phyloP scores from a whole-genome alignment of 768 basidiomycete species.

The Leucocoprinus birnbaumii region DNA sequence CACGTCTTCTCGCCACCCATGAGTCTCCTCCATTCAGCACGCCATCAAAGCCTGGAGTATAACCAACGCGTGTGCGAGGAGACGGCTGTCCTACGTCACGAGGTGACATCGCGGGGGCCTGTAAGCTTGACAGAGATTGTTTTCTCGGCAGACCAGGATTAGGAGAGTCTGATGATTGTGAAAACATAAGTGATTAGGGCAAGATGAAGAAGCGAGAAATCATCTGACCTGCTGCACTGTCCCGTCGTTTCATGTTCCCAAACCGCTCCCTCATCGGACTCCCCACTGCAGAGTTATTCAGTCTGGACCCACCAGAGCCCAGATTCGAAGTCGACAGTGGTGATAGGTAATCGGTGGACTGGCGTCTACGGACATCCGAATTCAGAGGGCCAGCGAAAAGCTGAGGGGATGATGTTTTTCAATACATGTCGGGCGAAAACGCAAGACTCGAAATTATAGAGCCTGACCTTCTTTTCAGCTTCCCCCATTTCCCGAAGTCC shows the following conservation, averaged over 20 bases:
- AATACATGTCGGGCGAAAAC: conserved; percentile 22
- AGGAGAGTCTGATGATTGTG: conserved; percentile 48
- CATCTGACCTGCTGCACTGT: conserved; percentile 57
- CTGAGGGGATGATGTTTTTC: conserved; percentile 31
- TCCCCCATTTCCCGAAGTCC: conserved; percentile 79
- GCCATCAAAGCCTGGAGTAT: conserved; percentile 68
- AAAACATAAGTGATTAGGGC: conserved; percentile 15
- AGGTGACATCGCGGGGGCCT: conserved; percentile 50
- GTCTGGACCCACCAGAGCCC: conserved; percentile 55
- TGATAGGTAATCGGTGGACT: conserved; percentile 71
- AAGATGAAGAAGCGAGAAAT: conserved; percentile 10
- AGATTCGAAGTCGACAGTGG: conserved; percentile 49
- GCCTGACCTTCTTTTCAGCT: conserved; percentile 81
- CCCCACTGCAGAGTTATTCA: conserved; percentile 43
- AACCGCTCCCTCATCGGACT: conserved; percentile 71
- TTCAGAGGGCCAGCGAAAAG: conserved; percentile 82
- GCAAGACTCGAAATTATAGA: conserved; percentile 17
- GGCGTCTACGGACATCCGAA: conserved; percentile 84
- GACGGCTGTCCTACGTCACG: conserved; percentile 61
- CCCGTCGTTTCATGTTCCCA: conserved; percentile 60
- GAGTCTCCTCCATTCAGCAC: conserved; percentile 65
- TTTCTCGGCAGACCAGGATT: conserved; percentile 58
- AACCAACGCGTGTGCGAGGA: conserved; percentile 62
- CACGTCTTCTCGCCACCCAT: conserved; percentile 63
- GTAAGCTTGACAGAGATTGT: conserved; percentile 63